phyloP scores from a whole-genome alignment of 169 alveolate species.

The Cystoisospora suis region DNA sequence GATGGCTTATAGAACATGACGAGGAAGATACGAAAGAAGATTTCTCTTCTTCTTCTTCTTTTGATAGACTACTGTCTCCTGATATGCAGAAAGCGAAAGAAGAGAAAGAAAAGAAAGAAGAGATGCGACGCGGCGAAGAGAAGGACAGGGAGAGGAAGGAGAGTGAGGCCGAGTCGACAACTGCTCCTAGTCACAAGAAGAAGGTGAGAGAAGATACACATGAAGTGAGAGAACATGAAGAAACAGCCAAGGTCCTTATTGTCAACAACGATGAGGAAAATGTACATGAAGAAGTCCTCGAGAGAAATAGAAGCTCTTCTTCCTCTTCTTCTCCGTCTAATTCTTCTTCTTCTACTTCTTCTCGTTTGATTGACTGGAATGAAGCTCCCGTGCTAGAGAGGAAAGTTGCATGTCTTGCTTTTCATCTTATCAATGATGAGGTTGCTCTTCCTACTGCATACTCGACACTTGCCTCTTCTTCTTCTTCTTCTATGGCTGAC shows the following conservation, averaged over 20 bases:
- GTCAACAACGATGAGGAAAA: neutral
- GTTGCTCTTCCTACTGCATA: neutral
- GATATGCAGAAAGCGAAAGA: neutral
- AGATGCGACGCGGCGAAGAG: neutral
- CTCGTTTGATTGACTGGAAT: neutral
- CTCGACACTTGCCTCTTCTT: neutral
- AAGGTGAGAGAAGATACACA: neutral
- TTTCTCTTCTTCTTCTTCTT: neutral
- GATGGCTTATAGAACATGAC: neutral
- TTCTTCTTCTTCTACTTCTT: neutral
- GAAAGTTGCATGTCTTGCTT: slow-evolving; percentile 40
- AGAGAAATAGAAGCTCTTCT: too few species aligned
- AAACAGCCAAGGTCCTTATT: neutral
- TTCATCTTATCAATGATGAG: slow-evolving; percentile 25
- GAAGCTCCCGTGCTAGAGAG: slow-evolving; percentile 5
- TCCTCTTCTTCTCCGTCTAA: neutral
- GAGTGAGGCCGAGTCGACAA: neutral
- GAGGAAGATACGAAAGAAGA: neutral
- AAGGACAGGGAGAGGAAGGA: neutral
- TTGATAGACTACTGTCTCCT: too few species aligned
- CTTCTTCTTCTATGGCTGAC: neutral
- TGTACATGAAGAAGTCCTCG: neutral
- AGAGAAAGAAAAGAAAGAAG: neutral
- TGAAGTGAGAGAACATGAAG: too few species aligned
- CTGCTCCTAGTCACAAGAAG: neutral